Evolutionary conservation across 257 asterid species (phyloP).

Genomic region (Solanum gracilifrons): DNA sequence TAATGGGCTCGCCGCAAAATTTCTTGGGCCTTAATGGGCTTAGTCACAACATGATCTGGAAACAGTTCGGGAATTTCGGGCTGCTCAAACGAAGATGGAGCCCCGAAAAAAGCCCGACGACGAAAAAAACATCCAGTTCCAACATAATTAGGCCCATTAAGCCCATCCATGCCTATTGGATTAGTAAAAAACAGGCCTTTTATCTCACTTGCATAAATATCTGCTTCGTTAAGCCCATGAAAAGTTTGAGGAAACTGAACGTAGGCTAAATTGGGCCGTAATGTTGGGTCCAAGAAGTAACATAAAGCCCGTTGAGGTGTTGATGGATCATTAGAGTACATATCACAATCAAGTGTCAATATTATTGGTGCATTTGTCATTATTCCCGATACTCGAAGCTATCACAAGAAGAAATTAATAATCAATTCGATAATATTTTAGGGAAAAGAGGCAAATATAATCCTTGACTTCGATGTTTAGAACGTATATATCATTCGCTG

Average conservation of each 20-base stretch:
- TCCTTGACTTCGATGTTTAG: background rate
- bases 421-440: background rate
- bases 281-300: constrained; percentile 17
- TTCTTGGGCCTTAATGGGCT: constrained; percentile 19
- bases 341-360: constrained; percentile 66
- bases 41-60: constrained; percentile 21
- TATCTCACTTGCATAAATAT: constrained; percentile 49
- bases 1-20: constrained; percentile 31
- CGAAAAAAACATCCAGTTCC: constrained; percentile 68
- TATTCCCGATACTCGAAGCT: constrained; percentile 66
- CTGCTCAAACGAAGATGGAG: constrained; percentile 21
- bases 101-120: constrained; percentile 53
- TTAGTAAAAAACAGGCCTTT: constrained; percentile 31
- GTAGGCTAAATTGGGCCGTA: constrained; percentile 37
- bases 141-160: constrained; percentile 44
- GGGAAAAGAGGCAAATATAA: background rate
- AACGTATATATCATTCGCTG: background rate
- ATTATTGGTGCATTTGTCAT: constrained; percentile 67
- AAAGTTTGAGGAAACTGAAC: constrained; percentile 63
- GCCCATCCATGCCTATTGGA: constrained; percentile 64
- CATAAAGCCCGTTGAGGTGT: constrained; percentile 42
- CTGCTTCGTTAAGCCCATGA: constrained; percentile 52
- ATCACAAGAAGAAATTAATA: background rate
- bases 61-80: constrained; percentile 37
- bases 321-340: constrained; percentile 66